phyloP scores from a whole-genome alignment of 768 basidiomycete species.

The Saitozyma podzolica region DNA sequence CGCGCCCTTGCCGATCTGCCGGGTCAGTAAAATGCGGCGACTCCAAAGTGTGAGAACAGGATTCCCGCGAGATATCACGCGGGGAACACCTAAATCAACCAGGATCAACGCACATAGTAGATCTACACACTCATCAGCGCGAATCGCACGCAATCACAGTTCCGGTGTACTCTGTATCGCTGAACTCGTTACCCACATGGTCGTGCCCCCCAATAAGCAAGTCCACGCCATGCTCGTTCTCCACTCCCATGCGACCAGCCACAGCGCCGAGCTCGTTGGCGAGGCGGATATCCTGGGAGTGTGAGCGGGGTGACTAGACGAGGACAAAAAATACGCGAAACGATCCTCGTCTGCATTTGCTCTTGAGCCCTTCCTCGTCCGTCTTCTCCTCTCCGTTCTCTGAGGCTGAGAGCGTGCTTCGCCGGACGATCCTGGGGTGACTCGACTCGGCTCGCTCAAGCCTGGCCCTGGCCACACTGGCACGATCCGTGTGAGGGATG shows the following conservation, averaged over 20 bases:
- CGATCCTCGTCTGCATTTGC: too few relatives aligned
- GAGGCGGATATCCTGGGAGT: conserved; percentile 43
- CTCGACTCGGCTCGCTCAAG: too few relatives aligned
- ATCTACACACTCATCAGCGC: conserved; percentile 14
- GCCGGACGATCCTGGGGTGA: not conserved
- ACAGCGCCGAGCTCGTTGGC: conserved; percentile 50
- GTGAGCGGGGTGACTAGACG: too few relatives aligned
- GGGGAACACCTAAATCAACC: not conserved
- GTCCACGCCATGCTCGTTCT: conserved; percentile 71
- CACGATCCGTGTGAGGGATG: too few relatives aligned
- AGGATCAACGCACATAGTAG: conserved; percentile 24
- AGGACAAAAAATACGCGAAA: too few relatives aligned
- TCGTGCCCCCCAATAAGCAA: conserved; percentile 86
- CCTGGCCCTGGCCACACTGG: too few relatives aligned
- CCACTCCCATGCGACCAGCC: conserved; percentile 53
- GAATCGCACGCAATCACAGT: not conserved
- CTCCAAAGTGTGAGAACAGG: not conserved
- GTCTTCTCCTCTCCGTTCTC: too few relatives aligned
- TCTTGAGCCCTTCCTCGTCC: too few relatives aligned
- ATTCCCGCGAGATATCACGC: too few relatives aligned
- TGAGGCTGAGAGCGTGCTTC: too few relatives aligned
- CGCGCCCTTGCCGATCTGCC: conserved; percentile 44
- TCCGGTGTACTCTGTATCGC: not conserved
- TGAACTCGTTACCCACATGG: conserved; percentile 54
- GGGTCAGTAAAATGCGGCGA: not conserved